phyloP scores from a whole-genome alignment of 805 yeast species.

The Yarrowia deformans region DNA sequence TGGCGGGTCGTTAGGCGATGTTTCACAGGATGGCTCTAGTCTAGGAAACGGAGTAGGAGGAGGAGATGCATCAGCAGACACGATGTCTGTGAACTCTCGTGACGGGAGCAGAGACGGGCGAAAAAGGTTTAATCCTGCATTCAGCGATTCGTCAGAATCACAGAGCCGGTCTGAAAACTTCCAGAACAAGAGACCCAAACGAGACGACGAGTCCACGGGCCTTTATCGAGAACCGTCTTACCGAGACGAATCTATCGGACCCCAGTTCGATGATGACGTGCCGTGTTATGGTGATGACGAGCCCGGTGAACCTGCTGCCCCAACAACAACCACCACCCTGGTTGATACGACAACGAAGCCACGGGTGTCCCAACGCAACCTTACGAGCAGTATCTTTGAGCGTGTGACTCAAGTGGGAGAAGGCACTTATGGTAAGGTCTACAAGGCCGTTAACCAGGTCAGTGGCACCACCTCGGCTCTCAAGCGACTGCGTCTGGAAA shows the following conservation, averaged over 20 bases:
- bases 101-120: conserved; percentile 20
- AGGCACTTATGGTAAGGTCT: conserved; percentile 97
- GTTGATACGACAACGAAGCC: not conserved
- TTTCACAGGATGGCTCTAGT: not conserved
- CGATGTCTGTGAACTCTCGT: not conserved
- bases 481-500: conserved; percentile 81
- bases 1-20: not conserved
- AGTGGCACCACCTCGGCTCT: conserved; percentile 83
- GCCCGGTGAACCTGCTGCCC: conserved; percentile 8
- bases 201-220: not conserved
- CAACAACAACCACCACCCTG: not conserved
- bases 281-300: conserved; percentile 25
- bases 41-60: not conserved
- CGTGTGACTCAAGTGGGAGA: conserved; percentile 94
- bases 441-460: conserved; percentile 75
- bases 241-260: not conserved
- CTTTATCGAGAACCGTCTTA: not conserved
- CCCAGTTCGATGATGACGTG: conserved; percentile 24
- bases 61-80: not conserved
- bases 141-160: conserved; percentile 2
- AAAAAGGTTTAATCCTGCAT: conserved; percentile 11
- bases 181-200: not conserved
- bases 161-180: not conserved
- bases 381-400: conserved; percentile 57
- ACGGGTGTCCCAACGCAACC: not conserved